Evolutionary conservation across 371 early-diverging fungal genomes (phyloP).

Genomic region (Batkoa obscura): DNA sequence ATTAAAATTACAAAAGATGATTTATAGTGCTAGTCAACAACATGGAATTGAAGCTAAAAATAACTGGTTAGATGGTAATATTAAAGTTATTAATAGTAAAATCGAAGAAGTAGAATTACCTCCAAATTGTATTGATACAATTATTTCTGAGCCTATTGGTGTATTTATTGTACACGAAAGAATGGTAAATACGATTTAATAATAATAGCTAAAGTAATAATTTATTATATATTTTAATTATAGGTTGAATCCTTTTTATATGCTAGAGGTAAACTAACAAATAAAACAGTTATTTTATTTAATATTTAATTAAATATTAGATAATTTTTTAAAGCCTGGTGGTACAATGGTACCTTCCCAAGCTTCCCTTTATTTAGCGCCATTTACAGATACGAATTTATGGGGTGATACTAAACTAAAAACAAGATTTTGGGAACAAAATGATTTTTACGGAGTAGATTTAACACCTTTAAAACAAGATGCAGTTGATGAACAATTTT

Average conservation of each 20-base stretch:
- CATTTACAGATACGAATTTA: conserved; percentile 58
- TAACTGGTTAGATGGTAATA: conserved; percentile 48
- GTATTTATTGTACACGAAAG: conserved; percentile 89
- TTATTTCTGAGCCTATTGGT: conserved; percentile 92
- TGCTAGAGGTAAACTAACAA: conserved; percentile 8
- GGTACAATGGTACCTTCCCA: conserved; percentile 80
- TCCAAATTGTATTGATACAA: conserved; percentile 65
- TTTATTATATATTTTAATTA: neutral
- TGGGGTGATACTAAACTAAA: conserved; percentile 89
- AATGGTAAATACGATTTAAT: conserved; percentile 39
- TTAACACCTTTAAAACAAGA: conserved; percentile 59
- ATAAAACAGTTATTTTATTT: conserved; percentile 33
- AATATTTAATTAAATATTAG: conserved; percentile 67
- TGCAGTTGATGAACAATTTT: conserved; percentile 73
- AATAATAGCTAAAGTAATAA: conserved; percentile 12
- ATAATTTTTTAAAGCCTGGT: conserved; percentile 78
- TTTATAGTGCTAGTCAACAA: conserved; percentile 29
- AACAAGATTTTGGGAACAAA: conserved; percentile 74
- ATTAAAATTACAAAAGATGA: conserved; percentile 56
- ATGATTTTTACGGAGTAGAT: conserved; percentile 83
- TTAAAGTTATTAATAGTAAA: conserved; percentile 72
- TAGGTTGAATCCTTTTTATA: conserved; percentile 10
- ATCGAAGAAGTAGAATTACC: conserved; percentile 59
- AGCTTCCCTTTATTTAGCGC: conserved; percentile 76
- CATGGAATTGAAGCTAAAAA: conserved; percentile 37